A percentile compares a stretch with the other conserved stretches of the same genome.
Evolutionary conservation across 2,329 filamentous ascomycete species (phyloP).

Genomic region (Pseudogymnoascus sp.): DNA sequence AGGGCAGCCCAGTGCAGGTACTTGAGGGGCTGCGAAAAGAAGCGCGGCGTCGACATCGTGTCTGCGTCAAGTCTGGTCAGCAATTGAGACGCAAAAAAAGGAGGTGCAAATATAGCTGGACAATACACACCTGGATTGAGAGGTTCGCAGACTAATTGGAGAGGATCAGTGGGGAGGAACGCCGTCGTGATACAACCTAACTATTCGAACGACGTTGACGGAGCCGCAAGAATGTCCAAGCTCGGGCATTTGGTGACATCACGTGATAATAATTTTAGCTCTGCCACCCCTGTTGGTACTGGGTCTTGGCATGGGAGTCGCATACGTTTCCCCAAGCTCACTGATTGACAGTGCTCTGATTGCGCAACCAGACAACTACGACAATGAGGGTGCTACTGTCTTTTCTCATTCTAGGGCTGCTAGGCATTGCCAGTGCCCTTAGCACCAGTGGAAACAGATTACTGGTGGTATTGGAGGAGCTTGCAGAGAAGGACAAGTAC

Average conservation of each 20-base stretch:
- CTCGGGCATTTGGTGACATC: background rate
- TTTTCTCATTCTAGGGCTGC: conserved; percentile 58
- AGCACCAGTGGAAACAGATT: conserved; percentile 74
- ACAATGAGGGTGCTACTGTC: conserved; percentile 71
- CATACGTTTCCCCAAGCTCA: conserved; percentile 31
- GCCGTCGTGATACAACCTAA: conserved; percentile 2
- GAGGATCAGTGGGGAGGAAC: background rate
- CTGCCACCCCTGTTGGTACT: conserved; percentile 11
- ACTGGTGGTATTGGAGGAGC: conserved; percentile 79
- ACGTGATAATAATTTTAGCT: background rate
- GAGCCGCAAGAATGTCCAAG: conserved; percentile 4
- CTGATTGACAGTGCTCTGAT: conserved; percentile 11
- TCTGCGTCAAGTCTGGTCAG: conserved; percentile 16
- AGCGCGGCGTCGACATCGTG: conserved; percentile 63
- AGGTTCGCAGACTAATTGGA: background rate
- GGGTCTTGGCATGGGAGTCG: conserved; percentile 24
- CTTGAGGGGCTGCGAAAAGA: conserved; percentile 75
- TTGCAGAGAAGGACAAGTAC: conserved; percentile 72
- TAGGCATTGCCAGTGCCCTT: conserved; percentile 61
- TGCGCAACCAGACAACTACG: conserved; percentile 21
- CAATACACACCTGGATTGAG: background rate
- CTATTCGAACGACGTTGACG: conserved; percentile 5
- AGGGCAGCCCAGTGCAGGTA: conserved; percentile 85
- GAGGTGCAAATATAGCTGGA: background rate
- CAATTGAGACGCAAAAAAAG: background rate